Conservation (phyloP, 2,329 filamentous ascomycete genomes). For the Paecilomyces niveus region DNA sequence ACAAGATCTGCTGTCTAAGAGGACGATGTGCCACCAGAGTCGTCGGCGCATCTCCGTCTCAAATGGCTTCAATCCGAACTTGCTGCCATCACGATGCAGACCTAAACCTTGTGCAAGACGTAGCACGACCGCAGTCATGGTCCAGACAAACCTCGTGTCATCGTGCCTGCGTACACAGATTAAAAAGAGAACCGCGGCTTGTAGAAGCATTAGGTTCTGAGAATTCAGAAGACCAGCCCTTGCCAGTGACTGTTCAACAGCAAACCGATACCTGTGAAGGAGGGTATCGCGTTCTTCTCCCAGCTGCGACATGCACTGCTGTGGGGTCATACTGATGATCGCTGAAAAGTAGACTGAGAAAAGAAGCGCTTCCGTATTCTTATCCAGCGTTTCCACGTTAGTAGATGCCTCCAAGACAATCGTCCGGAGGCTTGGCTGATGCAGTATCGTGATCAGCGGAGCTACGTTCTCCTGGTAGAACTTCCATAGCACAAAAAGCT, state of each 20-base stretch:
- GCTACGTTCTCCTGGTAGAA: constrained; percentile 56
- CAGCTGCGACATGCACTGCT: constrained; percentile 38
- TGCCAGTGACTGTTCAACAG: constrained; percentile 56
- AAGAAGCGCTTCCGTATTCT: constrained; percentile 49
- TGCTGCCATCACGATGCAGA: constrained; percentile 45
- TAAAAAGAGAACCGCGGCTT: constrained; percentile 57
- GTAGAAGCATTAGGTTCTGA: constrained; percentile 55
- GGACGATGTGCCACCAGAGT: constrained; percentile 45
- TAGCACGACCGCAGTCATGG: constrained; percentile 35
- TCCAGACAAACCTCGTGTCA: constrained; percentile 37
- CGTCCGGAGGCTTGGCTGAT: constrained; percentile 48
- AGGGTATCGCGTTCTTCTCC: constrained; percentile 46
- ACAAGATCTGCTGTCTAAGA: constrained; percentile 42
- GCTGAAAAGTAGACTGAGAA: constrained; percentile 58
- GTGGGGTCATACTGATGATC: constrained; percentile 35
- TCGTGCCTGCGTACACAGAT: constrained; percentile 40
- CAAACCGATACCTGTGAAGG: constrained; percentile 54
- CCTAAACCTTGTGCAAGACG: constrained; percentile 41
- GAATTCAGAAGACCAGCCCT: constrained; percentile 57
- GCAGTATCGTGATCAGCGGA: constrained; percentile 54
- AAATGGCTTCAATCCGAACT: constrained; percentile 41
- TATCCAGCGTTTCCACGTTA: constrained; percentile 45
- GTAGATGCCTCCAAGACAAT: constrained; percentile 45
- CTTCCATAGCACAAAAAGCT: constrained; percentile 50
- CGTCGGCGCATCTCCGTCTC: constrained; percentile 48